Evolutionary conservation across 441 rosid species (phyloP).

Genomic region (Adansonia gregorii): DNA sequence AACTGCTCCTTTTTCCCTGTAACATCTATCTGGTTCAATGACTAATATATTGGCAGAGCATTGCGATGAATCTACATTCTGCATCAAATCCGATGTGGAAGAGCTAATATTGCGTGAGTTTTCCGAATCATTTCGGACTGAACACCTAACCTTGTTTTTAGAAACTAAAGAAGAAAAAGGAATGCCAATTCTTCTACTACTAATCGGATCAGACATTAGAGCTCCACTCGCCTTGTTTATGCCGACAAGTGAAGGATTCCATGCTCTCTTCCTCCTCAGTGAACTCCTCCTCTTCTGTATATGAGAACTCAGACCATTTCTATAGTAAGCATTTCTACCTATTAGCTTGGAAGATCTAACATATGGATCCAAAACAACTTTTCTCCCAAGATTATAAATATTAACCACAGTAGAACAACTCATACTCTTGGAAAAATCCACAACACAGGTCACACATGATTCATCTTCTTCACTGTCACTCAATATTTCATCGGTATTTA

Average conservation of each 20-base stretch:
- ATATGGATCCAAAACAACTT: slow-evolving; percentile 45
- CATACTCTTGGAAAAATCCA: slow-evolving; percentile 33
- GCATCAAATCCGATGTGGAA: slow-evolving; percentile 35
- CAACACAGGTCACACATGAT: slow-evolving; percentile 15
- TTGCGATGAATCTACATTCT: slow-evolving; percentile 39
- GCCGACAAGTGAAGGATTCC: slow-evolving; percentile 51
- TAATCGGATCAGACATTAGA: slow-evolving; percentile 54
- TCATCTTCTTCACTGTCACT: slow-evolving; percentile 29
- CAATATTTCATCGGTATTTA: slow-evolving; percentile 42
- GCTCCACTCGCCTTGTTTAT: slow-evolving; percentile 57
- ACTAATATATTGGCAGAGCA: slow-evolving; percentile 73
- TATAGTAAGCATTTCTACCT: slow-evolving; percentile 50
- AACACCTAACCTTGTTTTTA: slow-evolving; percentile 52
- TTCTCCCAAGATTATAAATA: slow-evolving; percentile 38
- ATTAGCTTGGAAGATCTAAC: slow-evolving; percentile 54
- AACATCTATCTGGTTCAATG: slow-evolving; percentile 64
- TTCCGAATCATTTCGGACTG: slow-evolving; percentile 34
- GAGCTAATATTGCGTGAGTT: slow-evolving; percentile 38
- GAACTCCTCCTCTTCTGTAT: slow-evolving; percentile 84
- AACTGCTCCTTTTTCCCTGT: slow-evolving; percentile 67
- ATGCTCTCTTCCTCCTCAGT: slow-evolving; percentile 61
- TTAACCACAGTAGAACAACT: slow-evolving; percentile 26
- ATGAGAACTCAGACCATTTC: slow-evolving; percentile 58
- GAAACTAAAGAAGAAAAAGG: slow-evolving; percentile 56
- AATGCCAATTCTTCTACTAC: slow-evolving; percentile 56